Evolutionary conservation across 768 basidiomycete species (phyloP).

Genomic region (Nidula microcarpa): DNA sequence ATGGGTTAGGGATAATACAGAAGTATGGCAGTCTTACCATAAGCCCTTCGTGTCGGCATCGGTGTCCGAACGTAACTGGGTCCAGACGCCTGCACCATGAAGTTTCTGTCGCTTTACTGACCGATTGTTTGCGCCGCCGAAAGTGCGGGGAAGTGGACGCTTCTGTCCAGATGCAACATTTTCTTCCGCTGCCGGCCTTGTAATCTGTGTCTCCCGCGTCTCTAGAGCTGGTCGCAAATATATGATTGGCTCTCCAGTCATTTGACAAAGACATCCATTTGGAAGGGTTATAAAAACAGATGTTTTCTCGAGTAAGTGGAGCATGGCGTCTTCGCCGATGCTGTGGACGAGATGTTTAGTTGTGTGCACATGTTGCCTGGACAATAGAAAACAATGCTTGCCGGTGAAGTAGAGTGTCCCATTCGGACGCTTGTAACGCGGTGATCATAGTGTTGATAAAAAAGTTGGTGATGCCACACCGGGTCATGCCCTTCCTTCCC

Average conservation of each 20-base stretch:
- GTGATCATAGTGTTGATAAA: slow-evolving; percentile 77
- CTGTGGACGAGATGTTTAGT: slow-evolving; percentile 31
- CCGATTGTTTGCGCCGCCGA: neutral
- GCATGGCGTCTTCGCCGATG: slow-evolving; percentile 72
- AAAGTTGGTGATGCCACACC: slow-evolving; percentile 49
- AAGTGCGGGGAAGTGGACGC: neutral
- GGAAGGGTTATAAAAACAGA: slow-evolving; percentile 75
- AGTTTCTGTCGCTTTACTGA: slow-evolving; percentile 12
- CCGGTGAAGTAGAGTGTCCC: slow-evolving; percentile 65
- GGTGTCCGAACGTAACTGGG: no score
- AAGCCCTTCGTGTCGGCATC: neutral
- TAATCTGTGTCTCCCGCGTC: neutral
- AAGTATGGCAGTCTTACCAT: neutral
- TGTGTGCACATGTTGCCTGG: neutral
- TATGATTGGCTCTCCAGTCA: slow-evolving; percentile 71
- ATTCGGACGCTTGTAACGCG: slow-evolving; percentile 59
- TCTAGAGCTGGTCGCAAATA: slow-evolving; percentile 16
- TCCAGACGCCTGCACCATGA: no score
- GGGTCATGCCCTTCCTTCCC: slow-evolving; percentile 33
- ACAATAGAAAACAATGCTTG: slow-evolving; percentile 17
- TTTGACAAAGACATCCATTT: slow-evolving; percentile 82
- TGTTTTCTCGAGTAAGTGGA: slow-evolving; percentile 73
- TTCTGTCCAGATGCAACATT: neutral
- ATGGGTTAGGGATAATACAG: neutral
- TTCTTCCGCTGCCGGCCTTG: no score